Base-by-base conservation (phyloP, 148 eudicot genomes). In the Oxyria digyna region DNA sequence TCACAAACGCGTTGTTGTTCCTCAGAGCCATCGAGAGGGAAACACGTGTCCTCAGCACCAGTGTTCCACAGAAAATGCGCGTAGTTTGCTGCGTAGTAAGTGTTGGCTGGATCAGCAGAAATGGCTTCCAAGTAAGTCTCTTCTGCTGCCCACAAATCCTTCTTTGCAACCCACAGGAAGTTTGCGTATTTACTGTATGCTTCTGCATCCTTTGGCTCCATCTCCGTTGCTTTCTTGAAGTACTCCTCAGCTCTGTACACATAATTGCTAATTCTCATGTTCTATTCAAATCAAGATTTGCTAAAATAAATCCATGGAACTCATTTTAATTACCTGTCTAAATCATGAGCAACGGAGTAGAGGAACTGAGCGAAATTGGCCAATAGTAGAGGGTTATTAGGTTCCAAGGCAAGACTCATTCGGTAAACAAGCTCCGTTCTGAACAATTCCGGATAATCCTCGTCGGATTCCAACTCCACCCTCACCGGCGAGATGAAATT, bases 81-180 rank as follows among this genome's bases (percentile, higher is more conserved):
- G 62, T 95, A 95, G 69, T 78, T 86, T 9, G 82, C 89, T 1
- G 89, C 91, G 37, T 95, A 87, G 70, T 69, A 85, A 1, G 92
- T 70, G 82, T 90, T 94, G 42, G 24, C 72, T 4, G 99, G 99
- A 4, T 95, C 96, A 4, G 83, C 85, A n/a, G 85, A 78, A 18
- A 88, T 87, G 72, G 99, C 97, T 80, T 88, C 89, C 71, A 85
- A 67, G 42, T 81, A 95, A 13, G 89, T 87, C 83, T 95, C 97
- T 64, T 95, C 99, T 15, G 99, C 99, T 0, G 89, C 99, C 96
- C 96, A 95, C 14, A 87, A 75, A 46, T 95, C 99, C 11, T 91
- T 88, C 78, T 74, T 91, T 18, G 71, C 99, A 32, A 74, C 79
- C 99, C 97, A 95, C n/a, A 95, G 68, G 83, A 95, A 95, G 59